A percentile compares a stretch with the other conserved stretches of the same genome.
Conservation (phyloP, 2,329 filamentous ascomycete species). For the Botrytis porri region DNA sequence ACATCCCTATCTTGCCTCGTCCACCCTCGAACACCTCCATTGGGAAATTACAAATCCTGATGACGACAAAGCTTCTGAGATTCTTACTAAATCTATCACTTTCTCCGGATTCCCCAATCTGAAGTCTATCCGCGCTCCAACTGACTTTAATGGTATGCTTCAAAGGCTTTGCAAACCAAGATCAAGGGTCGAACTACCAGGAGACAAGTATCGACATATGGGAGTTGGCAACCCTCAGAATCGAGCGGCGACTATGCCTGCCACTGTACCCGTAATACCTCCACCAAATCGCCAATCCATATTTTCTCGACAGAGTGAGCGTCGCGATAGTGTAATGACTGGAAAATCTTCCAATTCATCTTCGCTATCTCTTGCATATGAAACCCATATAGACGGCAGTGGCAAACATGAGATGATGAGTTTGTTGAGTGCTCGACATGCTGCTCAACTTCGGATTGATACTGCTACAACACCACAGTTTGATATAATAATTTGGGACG, state of each 20-base stretch:
- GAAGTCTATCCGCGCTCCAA: constrained; percentile 58
- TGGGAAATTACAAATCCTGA: constrained; percentile 54
- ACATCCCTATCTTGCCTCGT: constrained; percentile 61
- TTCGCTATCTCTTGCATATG: constrained; percentile 9
- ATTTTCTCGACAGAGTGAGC: constrained; percentile 13
- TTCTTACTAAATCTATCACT: constrained; percentile 62
- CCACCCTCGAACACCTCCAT: constrained; percentile 53
- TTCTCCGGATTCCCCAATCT: constrained; percentile 62
- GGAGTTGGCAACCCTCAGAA: constrained; percentile 29
- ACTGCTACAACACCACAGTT: constrained; percentile 54
- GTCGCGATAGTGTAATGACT: constrained; percentile 8
- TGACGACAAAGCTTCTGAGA: constrained; percentile 52
- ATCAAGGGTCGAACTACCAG: constrained; percentile 33
- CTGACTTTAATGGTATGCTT: constrained; percentile 66
- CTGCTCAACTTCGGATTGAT: constrained; percentile 64
- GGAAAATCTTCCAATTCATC: constrained; percentile 10
- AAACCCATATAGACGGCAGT: constrained; percentile 15
- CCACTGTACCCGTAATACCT: constrained; percentile 10
- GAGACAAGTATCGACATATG: constrained; percentile 32
- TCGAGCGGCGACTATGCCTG: constrained; percentile 26
- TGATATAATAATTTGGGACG: constrained; percentile 52
- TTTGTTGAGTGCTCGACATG: constrained; percentile 52
- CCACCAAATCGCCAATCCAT: constrained; percentile 23
- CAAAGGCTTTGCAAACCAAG: constrained; percentile 60
- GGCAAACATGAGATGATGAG: constrained; percentile 6